A percentile compares a stretch with the other conserved stretches of the same genome.
phyloP scores from a whole-genome alignment of 306 rosid genomes.

The Cucurbita argyrosperma region DNA sequence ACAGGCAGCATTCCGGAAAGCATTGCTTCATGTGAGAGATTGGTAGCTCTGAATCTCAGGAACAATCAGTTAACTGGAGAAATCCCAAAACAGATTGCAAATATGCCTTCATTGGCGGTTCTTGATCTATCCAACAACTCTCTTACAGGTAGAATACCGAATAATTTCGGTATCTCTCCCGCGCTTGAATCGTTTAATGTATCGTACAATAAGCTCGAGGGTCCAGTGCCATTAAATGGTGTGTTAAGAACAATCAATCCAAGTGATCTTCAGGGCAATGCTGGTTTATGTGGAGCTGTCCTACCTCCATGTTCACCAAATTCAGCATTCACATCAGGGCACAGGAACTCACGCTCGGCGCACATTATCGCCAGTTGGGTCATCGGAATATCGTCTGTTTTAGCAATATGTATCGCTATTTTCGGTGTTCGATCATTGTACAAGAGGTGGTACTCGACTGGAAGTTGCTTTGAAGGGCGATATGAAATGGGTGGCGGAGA shows the following conservation, averaged over 20 bases:
- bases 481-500: slow-evolving; percentile 56
- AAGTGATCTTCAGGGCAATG: slow-evolving; percentile 57
- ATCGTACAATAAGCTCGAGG: slow-evolving; percentile 69
- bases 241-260: slow-evolving; percentile 68
- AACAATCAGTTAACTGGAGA: slow-evolving; percentile 59
- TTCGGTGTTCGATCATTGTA: slow-evolving; percentile 39
- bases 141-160: slow-evolving; percentile 71
- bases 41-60: slow-evolving; percentile 70
- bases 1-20: slow-evolving; percentile 64
- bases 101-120: slow-evolving; percentile 67
- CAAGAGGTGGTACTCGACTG: slow-evolving; percentile 54
- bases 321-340: slow-evolving; percentile 24
- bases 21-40: slow-evolving; percentile 78
- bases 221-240: slow-evolving; percentile 77
- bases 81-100: slow-evolving; percentile 59
- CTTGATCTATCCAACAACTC: slow-evolving; percentile 92
- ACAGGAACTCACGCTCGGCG: slow-evolving; percentile 27
- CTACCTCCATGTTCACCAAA: slow-evolving; percentile 53
- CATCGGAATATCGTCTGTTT: slow-evolving; percentile 48
- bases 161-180: slow-evolving; percentile 71
- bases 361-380: slow-evolving; percentile 52
- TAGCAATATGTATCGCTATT: slow-evolving; percentile 34
- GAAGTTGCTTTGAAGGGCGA: slow-evolving; percentile 47
- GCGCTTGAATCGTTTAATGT: slow-evolving; percentile 75
- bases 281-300: slow-evolving; percentile 61